phyloP scores from a whole-genome alignment of 495 filamentous ascomycete genomes.

The Xylona heveae region DNA sequence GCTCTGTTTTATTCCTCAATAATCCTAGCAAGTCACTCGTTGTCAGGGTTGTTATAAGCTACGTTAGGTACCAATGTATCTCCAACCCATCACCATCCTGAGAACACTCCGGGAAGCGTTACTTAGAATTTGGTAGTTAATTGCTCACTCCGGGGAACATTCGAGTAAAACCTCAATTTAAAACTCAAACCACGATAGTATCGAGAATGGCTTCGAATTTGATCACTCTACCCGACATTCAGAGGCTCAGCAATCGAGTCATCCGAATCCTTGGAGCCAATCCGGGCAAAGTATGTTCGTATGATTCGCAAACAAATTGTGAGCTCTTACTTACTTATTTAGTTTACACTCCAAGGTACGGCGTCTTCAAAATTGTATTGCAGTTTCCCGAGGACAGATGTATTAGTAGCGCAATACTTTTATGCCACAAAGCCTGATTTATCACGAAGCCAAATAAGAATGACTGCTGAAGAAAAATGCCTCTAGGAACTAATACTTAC shows the following conservation, averaged over 20 bases:
- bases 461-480: slow-evolving; percentile 1
- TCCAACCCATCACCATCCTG: no score
- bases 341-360: slow-evolving; percentile 29
- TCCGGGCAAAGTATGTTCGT: slow-evolving; percentile 40
- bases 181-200: no score
- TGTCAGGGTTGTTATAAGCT: no score
- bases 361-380: not conserved
- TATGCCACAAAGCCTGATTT: not conserved
- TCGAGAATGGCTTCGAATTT: no score
- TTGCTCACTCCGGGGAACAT: no score
- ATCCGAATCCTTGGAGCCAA: slow-evolving; percentile 67
- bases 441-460: not conserved
- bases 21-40: no score
- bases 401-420: slow-evolving; percentile 8
- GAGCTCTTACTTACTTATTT: slow-evolving; percentile 1
- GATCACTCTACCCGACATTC: slow-evolving; percentile 42
- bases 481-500: slow-evolving; percentile 73
- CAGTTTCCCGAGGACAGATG: slow-evolving; percentile 2
- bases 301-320: not conserved
- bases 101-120: no score
- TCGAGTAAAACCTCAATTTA: no score
- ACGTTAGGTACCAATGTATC: no score
- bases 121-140: no score
- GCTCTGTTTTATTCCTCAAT: no score
- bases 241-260: slow-evolving; percentile 39